Conservation (phyloP, 2,329 filamentous ascomycete species). For the Colletotrichum caudatum region DNA sequence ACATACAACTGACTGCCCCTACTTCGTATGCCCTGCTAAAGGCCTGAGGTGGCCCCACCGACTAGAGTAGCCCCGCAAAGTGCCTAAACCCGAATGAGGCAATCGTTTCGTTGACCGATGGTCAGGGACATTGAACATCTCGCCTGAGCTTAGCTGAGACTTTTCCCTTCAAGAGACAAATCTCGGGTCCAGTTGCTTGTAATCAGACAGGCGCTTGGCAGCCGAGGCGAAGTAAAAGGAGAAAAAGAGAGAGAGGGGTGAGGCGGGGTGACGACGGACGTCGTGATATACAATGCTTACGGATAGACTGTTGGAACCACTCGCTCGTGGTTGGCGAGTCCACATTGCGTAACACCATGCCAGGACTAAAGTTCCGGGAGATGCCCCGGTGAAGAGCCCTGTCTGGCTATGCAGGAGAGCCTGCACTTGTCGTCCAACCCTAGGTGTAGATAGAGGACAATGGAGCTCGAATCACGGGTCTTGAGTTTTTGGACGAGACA, state of each 20-base stretch:
- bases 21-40: not conserved
- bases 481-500: not conserved
- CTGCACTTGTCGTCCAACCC: not conserved
- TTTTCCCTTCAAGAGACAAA: not conserved
- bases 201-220: not conserved
- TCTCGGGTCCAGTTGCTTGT: not conserved
- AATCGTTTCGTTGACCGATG: slow-evolving; percentile 36
- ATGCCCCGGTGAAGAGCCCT: slow-evolving; percentile 26
- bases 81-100: slow-evolving; percentile 33
- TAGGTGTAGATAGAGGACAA: not conserved
- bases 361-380: slow-evolving; percentile 21
- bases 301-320: slow-evolving; percentile 9
- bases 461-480: not conserved
- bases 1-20: not conserved
- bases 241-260: not conserved
- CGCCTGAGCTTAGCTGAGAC: slow-evolving; percentile 32
- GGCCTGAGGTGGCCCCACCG: slow-evolving; percentile 7
- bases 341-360: slow-evolving; percentile 26
- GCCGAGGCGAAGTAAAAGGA: slow-evolving; percentile 8
- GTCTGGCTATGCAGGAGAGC: slow-evolving; percentile 3
- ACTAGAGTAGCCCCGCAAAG: slow-evolving; percentile 13
- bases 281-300: slow-evolving; percentile 10
- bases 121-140: slow-evolving; percentile 11
- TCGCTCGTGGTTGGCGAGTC: slow-evolving; percentile 7
- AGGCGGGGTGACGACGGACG: not conserved